phyloP scores from a whole-genome alignment of 2,329 filamentous ascomycete genomes.

The Hypoxylon rubiginosum region DNA sequence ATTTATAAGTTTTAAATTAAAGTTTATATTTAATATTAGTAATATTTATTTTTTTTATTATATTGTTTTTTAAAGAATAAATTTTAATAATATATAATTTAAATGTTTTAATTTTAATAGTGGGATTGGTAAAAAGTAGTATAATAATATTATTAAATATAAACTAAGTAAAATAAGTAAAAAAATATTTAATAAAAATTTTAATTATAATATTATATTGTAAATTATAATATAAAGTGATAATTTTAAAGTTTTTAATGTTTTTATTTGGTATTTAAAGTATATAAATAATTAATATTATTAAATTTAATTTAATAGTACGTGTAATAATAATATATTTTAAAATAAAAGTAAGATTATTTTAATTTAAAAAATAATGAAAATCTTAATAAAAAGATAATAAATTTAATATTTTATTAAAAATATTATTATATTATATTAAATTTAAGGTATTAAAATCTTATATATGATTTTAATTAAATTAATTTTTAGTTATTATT shows the following conservation, averaged over 20 bases:
- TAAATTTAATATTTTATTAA: no score
- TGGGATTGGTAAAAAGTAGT: not conserved
- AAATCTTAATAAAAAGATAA: no score
- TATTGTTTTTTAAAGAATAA: not conserved
- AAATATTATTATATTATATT: no score
- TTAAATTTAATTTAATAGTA: not conserved
- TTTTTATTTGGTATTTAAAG: not conserved
- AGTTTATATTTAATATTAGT: not conserved
- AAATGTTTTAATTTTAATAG: not conserved
- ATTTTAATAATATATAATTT: not conserved
- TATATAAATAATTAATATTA: not conserved
- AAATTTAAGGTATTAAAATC: no score
- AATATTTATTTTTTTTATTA: not conserved
- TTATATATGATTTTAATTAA: no score
- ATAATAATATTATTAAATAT: no score
- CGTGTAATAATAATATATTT: not conserved
- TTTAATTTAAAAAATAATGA: no score
- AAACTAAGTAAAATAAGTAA: not conserved
- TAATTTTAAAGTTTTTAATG: not conserved
- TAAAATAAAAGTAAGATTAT: not conserved
- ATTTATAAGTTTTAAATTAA: not conserved
- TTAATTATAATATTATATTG: conserved; percentile 1
- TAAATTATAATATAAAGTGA: not conserved
- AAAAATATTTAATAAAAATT: not conserved
- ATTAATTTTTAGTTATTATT: no score